Evolutionary conservation across 2,329 filamentous ascomycete species (phyloP).

Genomic region (Apiospora phragmitis): DNA sequence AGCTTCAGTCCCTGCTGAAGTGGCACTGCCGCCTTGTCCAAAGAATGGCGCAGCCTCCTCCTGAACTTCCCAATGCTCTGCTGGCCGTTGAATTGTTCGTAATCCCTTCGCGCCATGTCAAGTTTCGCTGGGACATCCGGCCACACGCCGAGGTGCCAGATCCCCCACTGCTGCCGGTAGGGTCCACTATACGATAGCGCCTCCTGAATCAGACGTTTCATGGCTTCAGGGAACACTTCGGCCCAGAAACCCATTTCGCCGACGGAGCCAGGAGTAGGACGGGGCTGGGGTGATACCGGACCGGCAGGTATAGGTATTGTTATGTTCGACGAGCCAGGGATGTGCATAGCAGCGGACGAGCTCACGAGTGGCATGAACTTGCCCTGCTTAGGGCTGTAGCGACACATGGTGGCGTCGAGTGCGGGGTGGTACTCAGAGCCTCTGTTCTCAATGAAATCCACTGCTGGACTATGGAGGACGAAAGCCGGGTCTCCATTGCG

Average conservation of each 20-base stretch:
- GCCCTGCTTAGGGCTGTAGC: slow-evolving; percentile 13
- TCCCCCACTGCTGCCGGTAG: not conserved
- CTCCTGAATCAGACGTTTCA: slow-evolving; percentile 4
- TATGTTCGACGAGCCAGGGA: not conserved
- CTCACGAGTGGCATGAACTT: slow-evolving; percentile 7
- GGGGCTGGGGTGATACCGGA: not conserved
- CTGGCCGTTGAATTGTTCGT: slow-evolving; percentile 10
- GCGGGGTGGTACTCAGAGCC: slow-evolving; percentile 12
- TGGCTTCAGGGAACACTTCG: slow-evolving; percentile 12
- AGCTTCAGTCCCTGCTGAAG: slow-evolving; percentile 13
- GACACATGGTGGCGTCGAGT: slow-evolving; percentile 9
- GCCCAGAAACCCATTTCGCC: slow-evolving; percentile 13
- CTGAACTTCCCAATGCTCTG: slow-evolving; percentile 10
- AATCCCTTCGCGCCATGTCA: slow-evolving; percentile 11
- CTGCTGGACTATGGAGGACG: slow-evolving; percentile 11
- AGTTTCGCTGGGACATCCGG: slow-evolving; percentile 12
- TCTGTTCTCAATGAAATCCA: slow-evolving; percentile 15
- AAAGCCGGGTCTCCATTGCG: not conserved
- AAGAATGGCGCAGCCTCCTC: slow-evolving; percentile 9
- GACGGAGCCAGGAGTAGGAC: slow-evolving; percentile 7
- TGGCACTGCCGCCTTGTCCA: slow-evolving; percentile 9
- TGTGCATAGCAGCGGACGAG: not conserved
- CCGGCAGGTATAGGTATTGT: not conserved
- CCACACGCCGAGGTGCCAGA: slow-evolving; percentile 9
- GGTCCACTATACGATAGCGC: not conserved